These are phyloP conservation scores for Xylaria sp. DNA, from an alignment of 2,329 filamentous ascomycete species.

Conservation along the genomic window DNA sequence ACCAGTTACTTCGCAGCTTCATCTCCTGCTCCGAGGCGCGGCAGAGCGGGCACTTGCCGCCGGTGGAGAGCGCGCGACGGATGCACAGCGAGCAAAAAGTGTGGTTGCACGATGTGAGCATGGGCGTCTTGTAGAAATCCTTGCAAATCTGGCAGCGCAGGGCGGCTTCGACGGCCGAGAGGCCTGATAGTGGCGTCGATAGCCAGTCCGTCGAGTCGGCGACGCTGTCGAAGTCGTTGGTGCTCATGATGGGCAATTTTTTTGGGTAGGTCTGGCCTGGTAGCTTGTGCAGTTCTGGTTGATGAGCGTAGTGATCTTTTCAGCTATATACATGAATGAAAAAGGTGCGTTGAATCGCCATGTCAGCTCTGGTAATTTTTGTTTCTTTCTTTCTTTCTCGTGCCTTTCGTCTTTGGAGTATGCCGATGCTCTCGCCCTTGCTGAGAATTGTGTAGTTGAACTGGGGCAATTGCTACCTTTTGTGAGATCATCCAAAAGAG, in stretches of 20 bases:
- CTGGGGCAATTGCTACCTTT: neutral
- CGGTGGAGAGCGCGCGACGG: conserved; percentile 81
- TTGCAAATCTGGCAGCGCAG: conserved; percentile 98
- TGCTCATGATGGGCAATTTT: conserved; percentile 31
- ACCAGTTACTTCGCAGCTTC: conserved; percentile 85
- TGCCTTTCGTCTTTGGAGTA: neutral
- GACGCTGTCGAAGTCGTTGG: conserved; percentile 57
- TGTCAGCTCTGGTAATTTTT: neutral
- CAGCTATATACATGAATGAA: neutral
- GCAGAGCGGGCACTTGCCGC: conserved; percentile 90
- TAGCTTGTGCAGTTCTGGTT: neutral
- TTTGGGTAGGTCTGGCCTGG: neutral
- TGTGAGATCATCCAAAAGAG: neutral
- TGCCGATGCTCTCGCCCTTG: neutral
- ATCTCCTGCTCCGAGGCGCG: conserved; percentile 82
- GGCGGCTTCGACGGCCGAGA: conserved; percentile 81
- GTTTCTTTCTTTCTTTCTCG: too few species aligned
- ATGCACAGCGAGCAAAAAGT: conserved; percentile 98
- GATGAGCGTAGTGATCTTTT: neutral
- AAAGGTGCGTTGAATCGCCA: neutral
- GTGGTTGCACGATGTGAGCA: conserved; percentile 94
- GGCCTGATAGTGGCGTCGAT: conserved; percentile 71
- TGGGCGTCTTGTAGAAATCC: conserved; percentile 93
- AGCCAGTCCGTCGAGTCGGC: conserved; percentile 90
- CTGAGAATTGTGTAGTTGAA: neutral